Evolutionary conservation across 495 filamentous ascomycete species (phyloP), one percentile per base, ranked within the genome.

Genomic region (Durotheca rogersii): DNA sequence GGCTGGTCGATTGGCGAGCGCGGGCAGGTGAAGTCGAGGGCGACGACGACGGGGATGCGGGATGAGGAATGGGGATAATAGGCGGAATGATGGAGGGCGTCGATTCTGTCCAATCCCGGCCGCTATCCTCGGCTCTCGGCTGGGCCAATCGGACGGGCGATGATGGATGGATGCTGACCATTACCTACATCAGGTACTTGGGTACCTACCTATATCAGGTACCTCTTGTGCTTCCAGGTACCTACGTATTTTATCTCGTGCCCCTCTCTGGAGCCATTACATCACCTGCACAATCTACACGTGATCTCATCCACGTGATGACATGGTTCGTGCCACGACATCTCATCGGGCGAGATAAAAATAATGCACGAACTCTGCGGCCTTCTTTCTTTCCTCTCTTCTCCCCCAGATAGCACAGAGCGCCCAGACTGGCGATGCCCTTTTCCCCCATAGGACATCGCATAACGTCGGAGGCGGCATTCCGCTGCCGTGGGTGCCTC

Each of bases 331-430:
- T 66, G 60, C 48, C 30, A 31, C 41, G 19, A 45, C 38, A 23
- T 34, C 33, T 23, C 14, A 14, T 10, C n/a, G 35, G 34, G 20
- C 20, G 43, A 44, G 47, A 62, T 42, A 47, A 15, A 19, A 5
- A 17, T 10, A 49, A 6, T 12, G 29, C 23, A 9, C 11, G 3
- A 27, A 16, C 11, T 60, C 33, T n/a, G n/a, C n/a, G n/a, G n/a
- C 1, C 35, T 36, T 53, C 29, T 47, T 52, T 20, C 41, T 51
- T 44, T 53, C 53, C 55, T 62, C 56, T 66, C 71, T 67, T 64
- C 60, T 50, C 69, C 70, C 69, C 66, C 70, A 74, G 73, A 77
- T 75, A 77, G 72, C 51, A 55, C 74, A 67, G 72, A 72, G 65
- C 64, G 67, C 62, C 61, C 69, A 54, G 70, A 69, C 56, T 50